Base-by-base conservation (phyloP, 1,284 basidiomycete species). In the Ustilago hordei region DNA sequence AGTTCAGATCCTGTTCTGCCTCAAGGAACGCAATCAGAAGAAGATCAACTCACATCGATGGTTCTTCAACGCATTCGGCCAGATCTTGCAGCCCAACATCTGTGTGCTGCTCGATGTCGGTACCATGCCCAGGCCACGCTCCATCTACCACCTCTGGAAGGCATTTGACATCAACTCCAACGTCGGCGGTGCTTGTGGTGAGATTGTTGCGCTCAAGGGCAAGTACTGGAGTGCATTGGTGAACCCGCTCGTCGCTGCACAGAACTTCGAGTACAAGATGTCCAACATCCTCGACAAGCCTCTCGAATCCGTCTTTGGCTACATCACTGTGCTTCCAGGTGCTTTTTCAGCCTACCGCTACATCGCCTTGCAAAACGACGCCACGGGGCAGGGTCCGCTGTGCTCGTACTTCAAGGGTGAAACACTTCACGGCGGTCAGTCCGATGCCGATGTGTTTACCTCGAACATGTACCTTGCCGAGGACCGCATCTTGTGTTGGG, bases 101-200 rank as follows among this genome's bases (percentile, higher is more conserved):
- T 97, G 95, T 84, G 91, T 98, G 9, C 89, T 99, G 28, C 91
- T 98, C 50, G 95, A 98, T 82, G 95, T 97, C 23, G 96, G 95
- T 1, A 98, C 95, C 0, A 91, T 92, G 89, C 95, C 95, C 0
- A 47, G 82, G 28, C 60, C 80, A 3, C 64, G 70, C 13, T 75
- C 74, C 41, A 95, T 98, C 82, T 98, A 98, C 86, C 93, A 97
- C 82, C 88, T 98, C 11, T 98, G 95, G 95, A 97, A 98, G 87
- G 92, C 94, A 4, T 98, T 98, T 75, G 95, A 98, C 85, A 92
- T 95, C 87, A 95, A 97, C 87, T 93, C 92, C 34, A 95, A 96
- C 77, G 94, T 97, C 38, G 95, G 95, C 0, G 95, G 96, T 34
- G 95, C 96, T 5, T 97, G 95, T 84, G 95, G 95, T n/a, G 95